phyloP scores from a whole-genome alignment of 1,284 basidiomycete genomes.

The Pseudomicrostroma phylloplanum region DNA sequence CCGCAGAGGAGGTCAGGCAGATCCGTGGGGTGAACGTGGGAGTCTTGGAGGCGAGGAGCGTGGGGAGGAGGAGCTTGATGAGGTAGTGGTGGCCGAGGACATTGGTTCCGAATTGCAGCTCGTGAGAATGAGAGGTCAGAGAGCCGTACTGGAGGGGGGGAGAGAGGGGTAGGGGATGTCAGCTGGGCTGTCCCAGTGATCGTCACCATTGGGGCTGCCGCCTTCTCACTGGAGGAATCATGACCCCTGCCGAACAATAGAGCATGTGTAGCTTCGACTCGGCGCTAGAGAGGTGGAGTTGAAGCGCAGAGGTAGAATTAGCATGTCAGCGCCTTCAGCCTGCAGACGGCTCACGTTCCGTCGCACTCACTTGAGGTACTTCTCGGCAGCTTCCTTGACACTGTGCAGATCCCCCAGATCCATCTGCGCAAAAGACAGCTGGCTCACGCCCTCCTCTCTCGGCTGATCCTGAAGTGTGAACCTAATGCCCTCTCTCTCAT shows the following conservation, averaged over 20 bases:
- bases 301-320: neutral
- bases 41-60: neutral
- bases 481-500: neutral
- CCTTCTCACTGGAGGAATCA: neutral
- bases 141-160: constrained; percentile 13
- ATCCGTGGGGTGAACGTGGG: neutral
- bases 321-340: neutral
- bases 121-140: constrained; percentile 34
- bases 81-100: constrained; percentile 37
- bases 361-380: constrained; percentile 19
- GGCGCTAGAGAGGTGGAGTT: constrained; percentile 12
- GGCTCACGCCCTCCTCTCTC: constrained; percentile 5
- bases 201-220: neutral
- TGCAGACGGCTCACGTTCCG: constrained; percentile 6
- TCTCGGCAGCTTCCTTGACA: constrained; percentile 19
- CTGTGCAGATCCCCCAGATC: constrained; percentile 26
- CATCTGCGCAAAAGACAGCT: constrained; percentile 21
- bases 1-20: neutral
- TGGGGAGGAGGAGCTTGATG: constrained; percentile 29
- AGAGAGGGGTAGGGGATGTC: neutral
- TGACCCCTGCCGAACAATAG: constrained; percentile 20
- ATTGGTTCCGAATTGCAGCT: constrained; percentile 42
- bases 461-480: too few species aligned
- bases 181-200: neutral
- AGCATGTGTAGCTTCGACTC: constrained; percentile 32